Evolutionary conservation across 352 stramenopile genomes (phyloP).

Genomic region (Stephanocyclus meneghinianus): DNA sequence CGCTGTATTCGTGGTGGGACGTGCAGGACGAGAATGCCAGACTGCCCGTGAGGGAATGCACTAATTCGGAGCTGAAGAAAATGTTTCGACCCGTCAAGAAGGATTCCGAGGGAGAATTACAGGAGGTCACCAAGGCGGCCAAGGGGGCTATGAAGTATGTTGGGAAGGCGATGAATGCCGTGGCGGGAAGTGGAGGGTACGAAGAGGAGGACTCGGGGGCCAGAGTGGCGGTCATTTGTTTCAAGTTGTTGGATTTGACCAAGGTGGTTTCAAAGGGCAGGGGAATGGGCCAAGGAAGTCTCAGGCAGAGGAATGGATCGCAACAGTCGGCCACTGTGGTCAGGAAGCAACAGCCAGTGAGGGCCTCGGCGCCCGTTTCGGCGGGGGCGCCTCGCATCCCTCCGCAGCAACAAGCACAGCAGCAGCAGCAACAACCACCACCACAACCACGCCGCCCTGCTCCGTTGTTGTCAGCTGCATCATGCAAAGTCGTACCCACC

Average conservation of each 20-base stretch:
- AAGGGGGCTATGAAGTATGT: slow-evolving; percentile 77
- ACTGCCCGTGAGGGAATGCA: slow-evolving; percentile 69
- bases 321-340: neutral
- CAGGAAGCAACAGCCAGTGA: slow-evolving; percentile 17
- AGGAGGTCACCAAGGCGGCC: slow-evolving; percentile 59
- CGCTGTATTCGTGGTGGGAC: slow-evolving; percentile 76
- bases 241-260: slow-evolving; percentile 78
- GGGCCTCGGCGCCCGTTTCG: slow-evolving; percentile 14
- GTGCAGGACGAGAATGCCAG: slow-evolving; percentile 79
- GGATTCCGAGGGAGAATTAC: neutral
- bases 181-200: slow-evolving; percentile 26
- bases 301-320: neutral
- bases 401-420: slow-evolving; percentile 7
- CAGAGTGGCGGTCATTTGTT: slow-evolving; percentile 66
- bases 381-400: slow-evolving; percentile 18
- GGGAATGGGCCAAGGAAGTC: neutral
- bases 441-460: slow-evolving; percentile 1
- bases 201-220: slow-evolving; percentile 38
- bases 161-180: slow-evolving; percentile 69
- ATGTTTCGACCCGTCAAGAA: slow-evolving; percentile 52
- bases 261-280: slow-evolving; percentile 18
- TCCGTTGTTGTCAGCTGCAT: slow-evolving; percentile 1
- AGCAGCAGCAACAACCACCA: slow-evolving; percentile 22
- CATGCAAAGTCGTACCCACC: slow-evolving; percentile 20
- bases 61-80: slow-evolving; percentile 55